A percentile compares a stretch with the other conserved stretches of the same genome.
phyloP scores from a whole-genome alignment of 768 basidiomycete genomes.

The Kwoniella mangroviensis region DNA sequence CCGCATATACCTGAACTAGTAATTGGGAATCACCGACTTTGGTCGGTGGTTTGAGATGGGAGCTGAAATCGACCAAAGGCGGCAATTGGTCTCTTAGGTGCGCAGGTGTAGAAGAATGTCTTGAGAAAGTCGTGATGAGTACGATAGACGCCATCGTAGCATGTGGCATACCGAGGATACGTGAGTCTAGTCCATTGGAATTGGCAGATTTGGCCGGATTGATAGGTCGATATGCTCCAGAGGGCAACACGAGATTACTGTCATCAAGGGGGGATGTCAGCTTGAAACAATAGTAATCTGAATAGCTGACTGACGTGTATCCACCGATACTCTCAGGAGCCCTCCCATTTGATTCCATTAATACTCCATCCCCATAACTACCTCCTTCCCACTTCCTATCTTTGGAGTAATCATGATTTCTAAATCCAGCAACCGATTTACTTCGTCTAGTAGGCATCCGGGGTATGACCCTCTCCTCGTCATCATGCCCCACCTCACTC shows the following conservation, averaged over 20 bases:
- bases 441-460: slow-evolving; percentile 26
- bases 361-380: slow-evolving; percentile 48
- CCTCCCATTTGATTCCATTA: slow-evolving; percentile 53
- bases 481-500: slow-evolving; percentile 17
- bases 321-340: slow-evolving; percentile 41
- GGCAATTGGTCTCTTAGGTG: slow-evolving; percentile 53
- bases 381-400: slow-evolving; percentile 43
- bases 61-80: slow-evolving; percentile 66
- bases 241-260: slow-evolving; percentile 62
- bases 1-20: slow-evolving; percentile 88
- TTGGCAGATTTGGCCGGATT: slow-evolving; percentile 58
- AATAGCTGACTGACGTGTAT: slow-evolving; percentile 45
- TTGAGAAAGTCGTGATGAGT: slow-evolving; percentile 29
- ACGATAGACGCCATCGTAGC: slow-evolving; percentile 83
- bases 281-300: background rate
- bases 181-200: slow-evolving; percentile 67
- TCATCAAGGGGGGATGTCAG: background rate
- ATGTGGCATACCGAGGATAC: slow-evolving; percentile 76
- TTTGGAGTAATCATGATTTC: slow-evolving; percentile 26
- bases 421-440: slow-evolving; percentile 44
- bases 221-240: slow-evolving; percentile 60
- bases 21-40: slow-evolving; percentile 72
- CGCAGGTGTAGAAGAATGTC: slow-evolving; percentile 48
- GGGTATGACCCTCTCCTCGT: slow-evolving; percentile 22
- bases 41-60: slow-evolving; percentile 72